These are phyloP conservation scores for Trichoderma reesei DNA, from an alignment of 495 filamentous ascomycete species.

Conservation along the genomic window DNA sequence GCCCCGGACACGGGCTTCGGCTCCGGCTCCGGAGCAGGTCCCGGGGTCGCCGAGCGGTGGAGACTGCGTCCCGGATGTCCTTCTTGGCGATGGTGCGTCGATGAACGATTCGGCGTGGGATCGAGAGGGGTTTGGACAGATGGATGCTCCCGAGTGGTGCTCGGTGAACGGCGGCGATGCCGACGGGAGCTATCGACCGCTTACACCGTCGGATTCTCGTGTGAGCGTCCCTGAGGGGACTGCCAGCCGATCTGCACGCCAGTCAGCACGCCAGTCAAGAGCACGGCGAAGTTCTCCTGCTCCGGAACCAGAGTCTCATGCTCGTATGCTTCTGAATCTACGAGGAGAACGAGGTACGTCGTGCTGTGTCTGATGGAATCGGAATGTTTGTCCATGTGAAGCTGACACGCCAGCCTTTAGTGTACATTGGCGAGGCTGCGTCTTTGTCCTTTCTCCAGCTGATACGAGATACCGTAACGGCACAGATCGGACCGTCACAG, in stretches of 20 bases:
- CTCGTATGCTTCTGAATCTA: conserved; percentile 12
- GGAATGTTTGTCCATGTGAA: not conserved
- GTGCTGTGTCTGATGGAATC: not conserved
- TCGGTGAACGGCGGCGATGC: not conserved
- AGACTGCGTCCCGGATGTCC: not conserved
- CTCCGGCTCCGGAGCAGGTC: not conserved
- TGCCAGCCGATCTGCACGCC: not conserved
- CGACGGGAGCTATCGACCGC: not conserved
- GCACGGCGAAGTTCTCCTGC: not conserved
- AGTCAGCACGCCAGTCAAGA: not conserved
- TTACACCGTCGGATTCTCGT: conserved; percentile 8
- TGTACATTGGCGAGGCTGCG: conserved; percentile 15
- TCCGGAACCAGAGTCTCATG: not conserved
- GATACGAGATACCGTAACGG: conserved; percentile 11
- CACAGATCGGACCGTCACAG: conserved; percentile 14
- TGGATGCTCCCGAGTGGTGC: not conserved
- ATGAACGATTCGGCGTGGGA: not conserved
- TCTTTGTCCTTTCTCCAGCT: conserved; percentile 16
- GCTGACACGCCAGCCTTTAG: not conserved
- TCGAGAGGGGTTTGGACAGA: not conserved
- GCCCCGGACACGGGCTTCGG: not conserved
- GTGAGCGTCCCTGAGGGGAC: not conserved
- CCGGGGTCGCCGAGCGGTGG: not conserved
- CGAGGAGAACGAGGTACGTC: conserved; percentile 7
- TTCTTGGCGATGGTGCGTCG: not conserved